phyloP scores from a whole-genome alignment of 768 basidiomycete genomes.

The Strobilomyces confusus region DNA sequence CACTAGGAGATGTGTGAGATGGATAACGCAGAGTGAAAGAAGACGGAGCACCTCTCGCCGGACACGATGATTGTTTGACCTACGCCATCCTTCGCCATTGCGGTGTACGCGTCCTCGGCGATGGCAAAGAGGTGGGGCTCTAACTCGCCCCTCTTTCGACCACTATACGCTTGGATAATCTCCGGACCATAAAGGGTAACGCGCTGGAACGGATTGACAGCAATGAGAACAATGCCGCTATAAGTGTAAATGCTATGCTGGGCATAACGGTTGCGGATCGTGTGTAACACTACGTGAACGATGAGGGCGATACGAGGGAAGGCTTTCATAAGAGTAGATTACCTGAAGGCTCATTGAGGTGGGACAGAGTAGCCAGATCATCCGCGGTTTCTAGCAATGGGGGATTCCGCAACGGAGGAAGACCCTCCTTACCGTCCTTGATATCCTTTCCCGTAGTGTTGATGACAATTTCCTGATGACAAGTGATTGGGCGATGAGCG shows the following conservation, averaged over 20 bases:
- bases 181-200: conserved; percentile 96
- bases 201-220: conserved; percentile 97
- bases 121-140: conserved; percentile 99
- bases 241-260: conserved; percentile 99
- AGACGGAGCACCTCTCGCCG: conserved; percentile 77
- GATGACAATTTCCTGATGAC: conserved; percentile 65
- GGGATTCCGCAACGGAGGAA: conserved; percentile 95
- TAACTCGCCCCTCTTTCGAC: conserved; percentile 86
- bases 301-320: neutral
- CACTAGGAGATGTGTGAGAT: conserved; percentile 48
- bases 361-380: conserved; percentile 95
- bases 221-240: conserved; percentile 97
- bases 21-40: neutral
- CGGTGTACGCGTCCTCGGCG: conserved; percentile 97
- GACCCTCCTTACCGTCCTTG: conserved; percentile 69
- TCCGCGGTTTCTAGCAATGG: conserved; percentile 95
- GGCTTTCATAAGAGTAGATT: conserved; percentile 17
- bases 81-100: conserved; percentile 89
- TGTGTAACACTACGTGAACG: conserved; percentile 73
- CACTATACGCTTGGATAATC: conserved; percentile 95
- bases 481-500: neutral
- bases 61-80: conserved; percentile 99
- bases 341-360: conserved; percentile 98
- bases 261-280: conserved; percentile 94
- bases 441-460: conserved; percentile 79